Evolutionary conservation across 495 filamentous ascomycete genomes (phyloP).

Genomic region (Rhypophila decipiens): DNA sequence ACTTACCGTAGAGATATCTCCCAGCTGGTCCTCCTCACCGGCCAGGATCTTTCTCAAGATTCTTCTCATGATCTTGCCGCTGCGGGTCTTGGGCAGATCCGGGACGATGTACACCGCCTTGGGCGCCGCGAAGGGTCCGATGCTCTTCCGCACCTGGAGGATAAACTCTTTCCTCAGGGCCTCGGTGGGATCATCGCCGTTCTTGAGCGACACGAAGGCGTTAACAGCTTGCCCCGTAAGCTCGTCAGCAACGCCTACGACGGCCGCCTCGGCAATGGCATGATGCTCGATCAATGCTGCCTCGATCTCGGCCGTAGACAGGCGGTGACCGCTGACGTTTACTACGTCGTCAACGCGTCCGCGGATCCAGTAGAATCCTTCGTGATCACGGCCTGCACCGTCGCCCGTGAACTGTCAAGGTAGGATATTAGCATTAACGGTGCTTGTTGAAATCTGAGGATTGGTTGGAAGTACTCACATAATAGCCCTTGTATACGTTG

Average conservation of each 20-base stretch:
- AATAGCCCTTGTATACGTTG: slow-evolving; percentile 97
- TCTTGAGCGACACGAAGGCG: slow-evolving; percentile 91
- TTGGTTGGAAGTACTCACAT: slow-evolving; percentile 53
- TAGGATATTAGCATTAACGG: no score
- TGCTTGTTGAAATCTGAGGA: no score
- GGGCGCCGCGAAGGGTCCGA: slow-evolving; percentile 94
- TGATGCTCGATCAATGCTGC: slow-evolving; percentile 90
- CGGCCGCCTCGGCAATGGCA: slow-evolving; percentile 87
- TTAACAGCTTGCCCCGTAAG: slow-evolving; percentile 95
- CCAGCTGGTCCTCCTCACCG: slow-evolving; percentile 93
- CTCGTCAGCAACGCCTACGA: slow-evolving; percentile 89
- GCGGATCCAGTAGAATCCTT: slow-evolving; percentile 99
- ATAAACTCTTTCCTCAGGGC: slow-evolving; percentile 88
- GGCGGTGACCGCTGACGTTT: slow-evolving; percentile 91
- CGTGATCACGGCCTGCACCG: slow-evolving; percentile 93
- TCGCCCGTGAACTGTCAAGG: slow-evolving; percentile 93
- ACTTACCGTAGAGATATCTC: slow-evolving; percentile 86
- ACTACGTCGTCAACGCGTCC: slow-evolving; percentile 98
- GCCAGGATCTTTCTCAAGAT: slow-evolving; percentile 96
- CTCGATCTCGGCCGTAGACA: slow-evolving; percentile 97
- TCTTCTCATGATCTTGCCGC: slow-evolving; percentile 97
- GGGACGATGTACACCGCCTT: slow-evolving; percentile 87
- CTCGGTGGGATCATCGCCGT: slow-evolving; percentile 69
- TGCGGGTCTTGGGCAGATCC: slow-evolving; percentile 92
- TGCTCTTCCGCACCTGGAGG: slow-evolving; percentile 91